phyloP scores from a whole-genome alignment of 176 grass and related monocot genomes.

The Poa pratensis region DNA sequence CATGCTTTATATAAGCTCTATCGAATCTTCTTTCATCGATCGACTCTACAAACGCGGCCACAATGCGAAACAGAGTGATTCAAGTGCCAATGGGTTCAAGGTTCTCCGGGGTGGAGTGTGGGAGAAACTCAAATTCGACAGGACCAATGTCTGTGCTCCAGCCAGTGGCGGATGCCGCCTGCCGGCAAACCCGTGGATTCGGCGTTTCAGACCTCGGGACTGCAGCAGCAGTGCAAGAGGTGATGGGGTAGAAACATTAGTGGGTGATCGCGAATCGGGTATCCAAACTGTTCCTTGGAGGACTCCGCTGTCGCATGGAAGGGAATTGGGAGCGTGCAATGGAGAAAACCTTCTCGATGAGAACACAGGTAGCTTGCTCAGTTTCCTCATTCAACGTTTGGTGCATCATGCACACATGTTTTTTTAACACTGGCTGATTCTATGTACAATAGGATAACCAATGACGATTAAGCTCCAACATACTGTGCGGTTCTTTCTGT shows the following conservation, averaged over 20 bases:
- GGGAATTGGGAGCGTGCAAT: constrained; percentile 41
- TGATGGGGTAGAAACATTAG: constrained; percentile 3
- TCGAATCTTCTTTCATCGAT: constrained; percentile 64
- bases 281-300: constrained; percentile 37
- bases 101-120: constrained; percentile 56
- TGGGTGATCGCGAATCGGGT: constrained; percentile 42
- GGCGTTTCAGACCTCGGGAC: constrained; percentile 52
- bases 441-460: not conserved
- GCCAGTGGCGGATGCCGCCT: constrained; percentile 33
- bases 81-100: constrained; percentile 51
- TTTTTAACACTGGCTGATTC: too few species aligned
- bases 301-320: constrained; percentile 30
- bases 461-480: not conserved
- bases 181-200: constrained; percentile 64
- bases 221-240: constrained; percentile 27
- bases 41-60: constrained; percentile 41
- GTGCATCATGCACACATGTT: not conserved
- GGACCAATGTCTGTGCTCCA: constrained; percentile 14
- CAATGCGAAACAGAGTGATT: not conserved
- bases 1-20: constrained; percentile 64
- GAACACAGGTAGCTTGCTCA: constrained; percentile 51
- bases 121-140: constrained; percentile 61
- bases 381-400: constrained; percentile 1
- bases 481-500: constrained; percentile 13
- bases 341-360: constrained; percentile 32